Evolutionary conservation across 129 eudicot genomes (phyloP).

Genomic region (Ambrosia artemisiifolia): DNA sequence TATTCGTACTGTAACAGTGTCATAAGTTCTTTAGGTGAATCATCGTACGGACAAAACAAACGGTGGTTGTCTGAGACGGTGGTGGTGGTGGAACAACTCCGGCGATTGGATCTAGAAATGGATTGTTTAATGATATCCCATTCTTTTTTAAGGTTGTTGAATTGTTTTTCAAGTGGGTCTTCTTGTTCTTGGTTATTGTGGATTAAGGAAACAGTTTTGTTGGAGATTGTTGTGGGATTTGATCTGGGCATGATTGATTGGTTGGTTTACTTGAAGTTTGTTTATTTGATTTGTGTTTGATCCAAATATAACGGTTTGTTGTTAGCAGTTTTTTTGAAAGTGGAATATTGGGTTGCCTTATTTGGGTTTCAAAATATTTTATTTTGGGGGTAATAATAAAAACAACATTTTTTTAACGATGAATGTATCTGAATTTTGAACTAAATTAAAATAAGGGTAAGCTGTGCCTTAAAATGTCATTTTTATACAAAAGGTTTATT

Average conservation of each 20-base stretch:
- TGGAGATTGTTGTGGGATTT: conserved; percentile 21
- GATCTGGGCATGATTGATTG: neutral
- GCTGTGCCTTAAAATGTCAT: no score
- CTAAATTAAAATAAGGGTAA: no score
- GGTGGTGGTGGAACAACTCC: neutral
- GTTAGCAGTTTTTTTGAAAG: conserved; percentile 11
- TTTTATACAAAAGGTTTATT: no score
- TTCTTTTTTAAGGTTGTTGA: conserved; percentile 25
- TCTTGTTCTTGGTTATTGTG: conserved; percentile 2
- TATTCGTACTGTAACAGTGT: conserved; percentile 31
- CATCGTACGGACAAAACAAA: conserved; percentile 5
- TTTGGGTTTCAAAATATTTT: neutral
- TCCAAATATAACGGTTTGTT: conserved; percentile 24
- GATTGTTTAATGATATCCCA: conserved; percentile 36
- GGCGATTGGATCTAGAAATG: conserved; percentile 19
- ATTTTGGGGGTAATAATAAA: no score
- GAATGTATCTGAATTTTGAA: no score
- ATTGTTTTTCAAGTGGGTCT: conserved; percentile 29
- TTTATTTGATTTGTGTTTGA: neutral
- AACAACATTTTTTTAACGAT: no score
- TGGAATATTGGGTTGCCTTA: neutral
- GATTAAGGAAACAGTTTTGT: neutral
- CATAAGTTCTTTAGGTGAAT: conserved; percentile 42
- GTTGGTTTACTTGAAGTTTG: conserved; percentile 13
- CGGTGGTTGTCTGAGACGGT: neutral